These are phyloP conservation scores for Blepharisma undulans DNA, from an alignment of 169 alveolate genomes.

Conservation along the genomic window DNA sequence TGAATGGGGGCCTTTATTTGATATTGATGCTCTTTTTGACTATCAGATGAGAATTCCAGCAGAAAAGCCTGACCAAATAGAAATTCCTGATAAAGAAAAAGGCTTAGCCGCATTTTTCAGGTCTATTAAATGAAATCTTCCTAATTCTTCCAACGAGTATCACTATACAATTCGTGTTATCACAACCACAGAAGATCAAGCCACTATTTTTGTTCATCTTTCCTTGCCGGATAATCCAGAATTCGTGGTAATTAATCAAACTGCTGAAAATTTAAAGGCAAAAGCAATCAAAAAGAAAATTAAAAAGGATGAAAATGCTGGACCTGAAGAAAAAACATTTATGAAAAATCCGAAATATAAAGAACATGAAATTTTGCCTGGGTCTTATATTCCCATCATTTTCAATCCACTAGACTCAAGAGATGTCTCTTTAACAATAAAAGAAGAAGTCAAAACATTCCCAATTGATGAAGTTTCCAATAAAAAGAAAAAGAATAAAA, in stretches of 20 bases:
- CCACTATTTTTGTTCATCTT: not conserved
- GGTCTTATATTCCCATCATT: not conserved
- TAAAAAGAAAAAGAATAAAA: not conserved
- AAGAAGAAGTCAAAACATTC: not conserved
- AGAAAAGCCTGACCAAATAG: not conserved
- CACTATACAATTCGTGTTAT: not conserved
- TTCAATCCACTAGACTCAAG: not conserved
- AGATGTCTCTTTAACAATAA: not conserved
- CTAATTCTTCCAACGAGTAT: not conserved
- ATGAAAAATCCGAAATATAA: not conserved
- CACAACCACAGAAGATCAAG: slow-evolving; percentile 31
- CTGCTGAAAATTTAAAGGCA: not conserved
- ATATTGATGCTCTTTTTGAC: not conserved
- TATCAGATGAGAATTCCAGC: not conserved
- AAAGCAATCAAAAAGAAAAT: not conserved
- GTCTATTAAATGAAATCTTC: slow-evolving; percentile 23
- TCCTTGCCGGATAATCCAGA: slow-evolving; percentile 20
- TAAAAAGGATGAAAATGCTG: not conserved
- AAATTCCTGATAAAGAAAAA: not conserved
- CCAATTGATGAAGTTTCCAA: not conserved
- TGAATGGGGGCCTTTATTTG: slow-evolving; percentile 18
- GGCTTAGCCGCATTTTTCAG: not conserved
- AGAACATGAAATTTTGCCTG: not conserved
- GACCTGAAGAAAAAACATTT: not conserved
- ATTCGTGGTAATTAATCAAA: not conserved